Conservation (phyloP, 2,329 filamentous ascomycete genomes). For the Ilyonectria robusta region DNA sequence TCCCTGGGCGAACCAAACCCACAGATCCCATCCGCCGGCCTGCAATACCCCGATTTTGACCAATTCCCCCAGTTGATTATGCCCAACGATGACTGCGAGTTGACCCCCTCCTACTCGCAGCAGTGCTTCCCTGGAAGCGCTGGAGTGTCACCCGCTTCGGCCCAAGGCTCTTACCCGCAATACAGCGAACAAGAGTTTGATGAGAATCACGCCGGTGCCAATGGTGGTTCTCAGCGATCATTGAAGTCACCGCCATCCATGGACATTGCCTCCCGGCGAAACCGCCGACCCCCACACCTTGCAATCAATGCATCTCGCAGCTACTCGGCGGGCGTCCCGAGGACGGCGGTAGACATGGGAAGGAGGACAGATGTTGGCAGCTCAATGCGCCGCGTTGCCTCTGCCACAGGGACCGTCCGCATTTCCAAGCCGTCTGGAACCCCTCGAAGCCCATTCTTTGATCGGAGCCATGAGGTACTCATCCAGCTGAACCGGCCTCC, state of each 20-base stretch:
- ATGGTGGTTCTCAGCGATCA: constrained; percentile 34
- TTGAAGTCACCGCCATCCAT: constrained; percentile 66
- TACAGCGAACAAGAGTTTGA: constrained; percentile 37
- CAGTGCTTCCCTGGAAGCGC: constrained; percentile 38
- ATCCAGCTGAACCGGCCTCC: constrained; percentile 62
- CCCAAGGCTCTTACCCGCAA: constrained; percentile 37
- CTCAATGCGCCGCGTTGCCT: constrained; percentile 69
- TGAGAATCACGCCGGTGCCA: constrained; percentile 34
- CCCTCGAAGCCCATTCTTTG: constrained; percentile 57
- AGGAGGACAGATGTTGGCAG: constrained; percentile 61
- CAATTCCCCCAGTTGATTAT: constrained; percentile 46
- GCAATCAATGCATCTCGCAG: constrained; percentile 61
- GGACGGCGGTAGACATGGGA: constrained; percentile 63
- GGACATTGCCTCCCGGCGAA: constrained; percentile 69
- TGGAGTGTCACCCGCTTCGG: constrained; percentile 37
- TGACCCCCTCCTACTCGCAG: constrained; percentile 41
- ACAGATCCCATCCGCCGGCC: neutral
- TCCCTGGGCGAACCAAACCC: constrained; percentile 30
- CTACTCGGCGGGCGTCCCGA: constrained; percentile 59
- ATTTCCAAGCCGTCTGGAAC: constrained; percentile 51
- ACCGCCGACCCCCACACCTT: constrained; percentile 61
- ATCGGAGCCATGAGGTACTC: constrained; percentile 62
- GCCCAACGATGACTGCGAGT: constrained; percentile 40
- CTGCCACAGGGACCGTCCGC: constrained; percentile 60
- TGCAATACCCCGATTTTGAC: constrained; percentile 22